Base-by-base conservation (phyloP, 192 early-diverging fungal genomes). In the Coemansia sp. region DNA sequence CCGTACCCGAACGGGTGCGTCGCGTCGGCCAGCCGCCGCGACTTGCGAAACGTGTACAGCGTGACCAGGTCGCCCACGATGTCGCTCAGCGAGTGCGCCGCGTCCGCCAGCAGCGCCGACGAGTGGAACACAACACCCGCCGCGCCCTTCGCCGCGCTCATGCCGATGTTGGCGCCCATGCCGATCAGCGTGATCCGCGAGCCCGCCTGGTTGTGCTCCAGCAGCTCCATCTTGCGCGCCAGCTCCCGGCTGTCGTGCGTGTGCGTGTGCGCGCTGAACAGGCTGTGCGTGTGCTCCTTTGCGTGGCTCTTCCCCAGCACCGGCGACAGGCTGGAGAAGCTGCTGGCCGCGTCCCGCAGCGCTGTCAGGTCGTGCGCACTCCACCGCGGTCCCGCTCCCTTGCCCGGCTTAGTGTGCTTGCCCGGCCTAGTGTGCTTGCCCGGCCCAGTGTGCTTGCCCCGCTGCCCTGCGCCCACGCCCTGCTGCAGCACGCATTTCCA, bases 71-170 rank as follows among this genome's bases (percentile, higher is more conserved):
- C 92, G 56, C 86, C 84, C 27, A 88, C 27, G 8, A 88, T 65
- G 60, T 89, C 87, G 86, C 86, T 88, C 38, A 93, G 55, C 27
- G 90, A 91, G 73, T 93, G 92, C 3, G 82, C 82, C 1, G 89
- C 92, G 48, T 94, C 92, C 0, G 92, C 92, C 21, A 94, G 38
- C 42, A 94, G 69, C 5, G 89, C 85, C 10, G 90, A 88, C 19
- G 87, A 89, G 75, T 91, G 88, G 76, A 86, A 82, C 11, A 77
- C 81, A 77, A 82, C 72, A 6, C 87, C 87, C 8, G 86, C 87
- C n/a, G 79, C 51, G 16, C 87, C 87, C 60, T 89, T 89, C 23
- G 80, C 65, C 48, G 81, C 77, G 10, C 82, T 83, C 62, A 89
- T 71, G 0, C 83, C 80, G 32, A 89, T 50, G 62, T 89, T 89